A percentile compares a stretch with the other conserved stretches of the same genome.
These are phyloP conservation scores for Debaryomycetaceae sp. DNA, from an alignment of 1,139 yeast species.

Conservation along the genomic window DNA sequence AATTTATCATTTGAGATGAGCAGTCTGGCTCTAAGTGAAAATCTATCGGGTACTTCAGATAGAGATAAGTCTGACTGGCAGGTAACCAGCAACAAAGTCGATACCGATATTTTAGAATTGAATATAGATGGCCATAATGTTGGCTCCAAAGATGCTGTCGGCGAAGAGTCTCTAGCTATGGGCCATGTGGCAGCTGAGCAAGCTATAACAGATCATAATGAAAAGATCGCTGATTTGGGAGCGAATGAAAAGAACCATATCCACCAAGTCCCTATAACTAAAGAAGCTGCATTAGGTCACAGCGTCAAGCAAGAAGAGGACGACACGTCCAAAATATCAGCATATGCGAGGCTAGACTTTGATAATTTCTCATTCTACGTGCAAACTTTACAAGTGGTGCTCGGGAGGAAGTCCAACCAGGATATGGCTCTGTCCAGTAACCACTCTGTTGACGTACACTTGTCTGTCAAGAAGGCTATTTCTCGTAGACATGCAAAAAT, in stretches of 20 bases:
- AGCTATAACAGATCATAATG: background rate
- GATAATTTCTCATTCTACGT: conserved; percentile 91
- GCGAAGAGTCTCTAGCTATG: background rate
- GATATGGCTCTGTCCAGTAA: conserved; percentile 47
- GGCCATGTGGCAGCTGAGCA: background rate
- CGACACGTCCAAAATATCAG: conserved; percentile 61
- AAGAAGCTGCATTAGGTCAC: conserved; percentile 21
- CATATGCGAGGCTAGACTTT: conserved; percentile 91
- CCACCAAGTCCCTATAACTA: conserved; percentile 15
- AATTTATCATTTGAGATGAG: background rate
- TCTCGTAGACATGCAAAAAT: conserved; percentile 92
- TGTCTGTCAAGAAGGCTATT: conserved; percentile 87
- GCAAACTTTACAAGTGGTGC: conserved; percentile 87
- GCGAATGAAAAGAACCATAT: background rate
- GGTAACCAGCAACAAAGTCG: background rate
- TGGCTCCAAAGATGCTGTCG: background rate
- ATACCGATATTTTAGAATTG: background rate
- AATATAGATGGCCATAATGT: background rate
- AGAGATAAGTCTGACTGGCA: background rate
- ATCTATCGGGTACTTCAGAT: background rate
- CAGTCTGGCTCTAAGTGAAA: background rate
- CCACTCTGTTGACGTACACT: conserved; percentile 82
- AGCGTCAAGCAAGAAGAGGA: conserved; percentile 16
- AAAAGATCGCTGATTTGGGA: background rate
- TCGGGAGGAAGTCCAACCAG: conserved; percentile 85